Base-by-base conservation (phyloP, 352 stramenopile genomes). In the Phytophthora capsici region DNA sequence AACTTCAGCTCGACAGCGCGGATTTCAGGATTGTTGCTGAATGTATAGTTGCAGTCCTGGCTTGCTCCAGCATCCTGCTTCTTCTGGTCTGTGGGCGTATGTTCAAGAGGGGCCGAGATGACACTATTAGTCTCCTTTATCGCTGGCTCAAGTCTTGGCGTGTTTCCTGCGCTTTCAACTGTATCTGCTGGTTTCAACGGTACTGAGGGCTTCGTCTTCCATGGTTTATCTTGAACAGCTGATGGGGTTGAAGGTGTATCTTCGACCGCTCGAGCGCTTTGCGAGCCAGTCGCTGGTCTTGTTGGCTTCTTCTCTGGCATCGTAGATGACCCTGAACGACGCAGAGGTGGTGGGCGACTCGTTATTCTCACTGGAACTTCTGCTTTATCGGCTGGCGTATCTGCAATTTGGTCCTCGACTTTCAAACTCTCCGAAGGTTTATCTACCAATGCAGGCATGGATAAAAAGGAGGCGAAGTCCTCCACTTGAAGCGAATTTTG, bases 1-100 rank as follows among this genome's bases (percentile, higher is more conserved):
- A 97, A 48, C 63, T 97, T 97, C 41, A 96, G 79, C 69, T 97
- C 91, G 7, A 95, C 82, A 1, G 83, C 73, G 16, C 89, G 84
- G 36, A 93, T 85, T 46, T 90, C 85, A 3, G 89, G 87, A 62
- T 97, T 88, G 9, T 70, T 63, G 44, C 80, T 75, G 65, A 96
- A 97, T 4, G 86, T 49, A 60, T 97, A 97, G 7, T 79, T 73
- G 57, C 92, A 97, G 49, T 90, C 84, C 7, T 67, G 66, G 17
- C n/a, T 41, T 47, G 46, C 52, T 61, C 46, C 38, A 26, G 40
- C 14, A 43, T 25, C 22, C 57, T 41, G 22, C 1, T 41, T 25
- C 2, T 56, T 34, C 19, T 43, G n/a, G 4, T 26, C 22, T 23
- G 19, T 30, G 37, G 41, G 4, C 32, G 19, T 55, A 2, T 8